phyloP scores from a whole-genome alignment of 225 moss, liverwort and hornwort species.

The Pseudisothecium myosuroides region DNA sequence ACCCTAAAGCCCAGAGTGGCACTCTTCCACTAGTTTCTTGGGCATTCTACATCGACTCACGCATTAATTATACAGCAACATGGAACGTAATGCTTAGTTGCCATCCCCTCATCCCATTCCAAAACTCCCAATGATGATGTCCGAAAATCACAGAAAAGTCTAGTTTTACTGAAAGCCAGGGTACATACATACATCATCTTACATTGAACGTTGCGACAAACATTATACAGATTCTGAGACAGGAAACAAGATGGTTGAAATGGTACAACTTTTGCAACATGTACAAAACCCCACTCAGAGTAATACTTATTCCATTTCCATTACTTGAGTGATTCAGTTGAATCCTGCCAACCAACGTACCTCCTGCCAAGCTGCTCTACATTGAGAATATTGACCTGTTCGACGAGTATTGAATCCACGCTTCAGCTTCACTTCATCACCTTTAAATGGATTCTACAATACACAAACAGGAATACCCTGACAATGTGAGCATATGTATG shows the following conservation, averaged over 20 bases:
- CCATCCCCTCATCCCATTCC: neutral
- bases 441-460: constrained; percentile 29
- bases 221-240: neutral
- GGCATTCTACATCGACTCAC: neutral
- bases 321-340: neutral
- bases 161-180: neutral
- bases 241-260: neutral
- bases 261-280: neutral
- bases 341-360: constrained; percentile 20
- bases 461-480: neutral
- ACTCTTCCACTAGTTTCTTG: neutral
- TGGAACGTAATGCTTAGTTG: too few species aligned
- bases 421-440: constrained; percentile 11
- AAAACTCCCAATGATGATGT: neutral
- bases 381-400: neutral
- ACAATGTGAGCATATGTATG: neutral
- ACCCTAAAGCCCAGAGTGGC: too few species aligned
- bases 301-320: neutral
- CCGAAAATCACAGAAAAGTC: neutral
- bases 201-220: neutral
- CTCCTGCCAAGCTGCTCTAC: constrained; percentile 63
- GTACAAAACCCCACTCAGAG: neutral
- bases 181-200: neutral
- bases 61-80: neutral
- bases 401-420: neutral